Base-by-base conservation (phyloP, 371 early-diverging fungal species). In the Umbelopsis sp. region DNA sequence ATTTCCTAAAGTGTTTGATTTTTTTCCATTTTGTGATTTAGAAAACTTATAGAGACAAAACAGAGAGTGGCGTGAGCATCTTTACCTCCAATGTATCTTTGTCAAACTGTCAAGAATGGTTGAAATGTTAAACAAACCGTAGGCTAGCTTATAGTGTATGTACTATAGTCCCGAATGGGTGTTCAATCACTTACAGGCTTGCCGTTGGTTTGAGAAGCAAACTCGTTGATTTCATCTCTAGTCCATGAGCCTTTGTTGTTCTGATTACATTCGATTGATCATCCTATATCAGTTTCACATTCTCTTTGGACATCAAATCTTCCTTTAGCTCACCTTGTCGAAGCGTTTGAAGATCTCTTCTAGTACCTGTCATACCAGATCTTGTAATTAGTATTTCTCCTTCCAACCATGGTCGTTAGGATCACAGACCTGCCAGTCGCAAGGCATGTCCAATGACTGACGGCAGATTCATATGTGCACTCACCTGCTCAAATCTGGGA, bases 131-230 rank as follows among this genome's bases (percentile, higher is more conserved):
- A 41, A 46, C 20, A 12, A 16, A 20, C 0, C 44, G 37, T 10
- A 8, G n/a, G 18, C 57, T 50, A 22, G 48, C 41, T 51, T 46
- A 25, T 68, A 41, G 38, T 51, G 18, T 41, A 0, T 12, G 12
- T 7, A 41, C 41, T 41, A 41, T 10, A 41, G 41, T 29, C 41
- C 12, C 41, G 7, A 41, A 7, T 38, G 38, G 38, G 38, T 7
- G 41, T 41, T 12, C 41, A 41, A 41, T 12, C 7, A 73, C 79
- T 75, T 77, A 91, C 90, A 75, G 87, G 80, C 37, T 85, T 84
- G 57, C 91, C 92, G 66, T 92, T 93, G 12, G 92, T 87, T 41
- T 87, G 90, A 50, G 79, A 78, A 18, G 92, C 91, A 81, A 91
- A 92, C 8, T 78, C 87, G 63, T 92, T 86, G 68, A 92, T 68